Evolutionary conservation across 306 rosid genomes (phyloP), one percentile per base, ranked within the genome.

Genomic region (Senna tora): DNA sequence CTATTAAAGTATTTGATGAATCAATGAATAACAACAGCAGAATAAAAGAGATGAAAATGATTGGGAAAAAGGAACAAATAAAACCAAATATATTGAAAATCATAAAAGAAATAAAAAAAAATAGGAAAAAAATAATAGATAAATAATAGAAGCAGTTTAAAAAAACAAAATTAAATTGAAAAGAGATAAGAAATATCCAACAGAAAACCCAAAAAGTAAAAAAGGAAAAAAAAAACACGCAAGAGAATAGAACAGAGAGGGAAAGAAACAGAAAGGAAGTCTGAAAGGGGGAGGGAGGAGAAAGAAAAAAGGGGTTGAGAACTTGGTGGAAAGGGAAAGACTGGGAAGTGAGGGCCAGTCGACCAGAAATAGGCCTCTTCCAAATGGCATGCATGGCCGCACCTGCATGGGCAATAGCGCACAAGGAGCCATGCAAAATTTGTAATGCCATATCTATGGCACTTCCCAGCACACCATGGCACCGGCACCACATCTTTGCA

Each of bases 201-300:
- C 16, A 30, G 17, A 32, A 54, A 54, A 54, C 5, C 6, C 19
- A 7, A 15, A 57, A 14, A 6, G 19, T 58, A 13, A 13, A 13
- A 13, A 14, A 45, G 6, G 46, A 41, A 2, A 41, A 41, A 6
- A 0, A 10, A 1, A 45, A 3, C 17, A 45, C 13, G 6, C 15
- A 33, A 32, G 43, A 58, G 65, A 57, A 33, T 13, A 8, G 7
- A 2, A 4, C 46, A 33, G 4, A 9, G 5, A 15, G 16, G 15
- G 7, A 49, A 49, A 50, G 52, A 58, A 41, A 58, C 30, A 25
- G 64, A n/a, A n/a, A n/a, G n/a, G n/a, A n/a, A n/a, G n/a, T n/a
- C n/a, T n/a, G n/a, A n/a, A n/a, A n/a, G n/a, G n/a, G n/a, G n/a
- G n/a, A n/a, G n/a, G n/a, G n/a, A n/a, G n/a, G n/a, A n/a, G n/a